Evolutionary conservation across 257 asterid genomes (phyloP).

Genomic region (Penstemon newberryi): DNA sequence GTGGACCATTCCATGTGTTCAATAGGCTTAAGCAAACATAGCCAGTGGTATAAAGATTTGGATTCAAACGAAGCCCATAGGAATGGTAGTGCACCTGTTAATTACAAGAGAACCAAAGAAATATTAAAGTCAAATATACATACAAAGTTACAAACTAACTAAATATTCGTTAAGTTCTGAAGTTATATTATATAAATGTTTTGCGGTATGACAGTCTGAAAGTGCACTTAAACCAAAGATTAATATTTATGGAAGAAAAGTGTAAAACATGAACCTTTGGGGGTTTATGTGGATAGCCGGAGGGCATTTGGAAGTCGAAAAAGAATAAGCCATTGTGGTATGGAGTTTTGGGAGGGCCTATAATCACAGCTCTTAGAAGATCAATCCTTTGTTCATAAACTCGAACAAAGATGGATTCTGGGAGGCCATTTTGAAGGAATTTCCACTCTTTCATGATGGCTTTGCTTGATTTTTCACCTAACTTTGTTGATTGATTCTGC

Average conservation of each 20-base stretch:
- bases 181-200: no score
- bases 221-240: no score
- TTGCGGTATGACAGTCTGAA: no score
- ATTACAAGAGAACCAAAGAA: no score
- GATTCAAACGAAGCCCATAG: slow-evolving; percentile 52
- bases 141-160: no score
- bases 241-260: no score
- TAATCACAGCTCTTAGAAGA: slow-evolving; percentile 61
- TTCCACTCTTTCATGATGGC: slow-evolving; percentile 60
- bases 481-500: no score
- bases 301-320: slow-evolving; percentile 58
- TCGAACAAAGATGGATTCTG: slow-evolving; percentile 54
- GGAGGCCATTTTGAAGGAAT: slow-evolving; percentile 48
- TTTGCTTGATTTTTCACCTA: no score
- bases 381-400: slow-evolving; percentile 53
- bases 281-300: slow-evolving; percentile 49
- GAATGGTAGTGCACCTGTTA: slow-evolving; percentile 40
- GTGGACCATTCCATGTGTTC: slow-evolving; percentile 45
- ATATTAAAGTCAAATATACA: no score
- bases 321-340: slow-evolving; percentile 74
- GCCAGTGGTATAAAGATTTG: slow-evolving; percentile 51
- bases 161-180: no score
- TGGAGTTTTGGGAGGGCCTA: slow-evolving; percentile 57
- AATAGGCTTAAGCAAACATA: slow-evolving; percentile 54
- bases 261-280: slow-evolving; percentile 26